Evolutionary conservation across 2,329 filamentous ascomycete species (phyloP), one percentile per base, ranked within the genome.

Genomic region (Fusarium albosuccineum): DNA sequence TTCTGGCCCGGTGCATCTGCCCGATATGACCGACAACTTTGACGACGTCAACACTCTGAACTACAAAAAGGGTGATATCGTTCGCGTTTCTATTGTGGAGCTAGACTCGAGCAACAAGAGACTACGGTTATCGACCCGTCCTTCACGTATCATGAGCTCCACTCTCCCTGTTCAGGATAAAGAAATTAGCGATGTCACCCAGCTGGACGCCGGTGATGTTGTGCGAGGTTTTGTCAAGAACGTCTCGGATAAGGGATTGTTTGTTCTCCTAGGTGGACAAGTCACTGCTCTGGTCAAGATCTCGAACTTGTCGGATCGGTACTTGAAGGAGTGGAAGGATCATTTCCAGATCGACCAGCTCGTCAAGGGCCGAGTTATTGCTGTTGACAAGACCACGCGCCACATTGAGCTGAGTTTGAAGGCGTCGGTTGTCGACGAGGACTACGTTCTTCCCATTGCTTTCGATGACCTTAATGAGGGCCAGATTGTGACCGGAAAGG

Each of bases 241-340:
- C 69, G 89, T 98, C 41, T 87, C 92, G 0, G 93, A 97, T 69
- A 95, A 94, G 76, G 96, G 96, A 54, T 79, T 99, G 2, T 97
- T 97, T 73, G 87, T 99, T 46, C 86, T 90, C 27, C 84, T 99
- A 4, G 94, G 94, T 42, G 92, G 92, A 16, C 89, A 91, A 66
- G 85, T 97, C 16, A 92, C 92, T 50, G 94, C 90, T 1, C 91
- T 94, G 73, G 92, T 97, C 48, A 91, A 92, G 70, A 91, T 98
- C 54, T 88, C 91, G 9, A 94, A 98, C 76, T 85, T 99, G 13
- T 97, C 94, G 0, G 96, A 99, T 76, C 87, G 88, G 8, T 99
- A 90, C 77, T 82, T 99, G 73, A 98, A 98, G 79, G 93, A 98
- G 64, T 99, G 96, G 96, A 97, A 97, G 81, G 88, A 92, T 36